A percentile compares a stretch with the other conserved stretches of the same genome.
phyloP scores from a whole-genome alignment of 106 monocot species.

The Phalaenopsis aphrodite region DNA sequence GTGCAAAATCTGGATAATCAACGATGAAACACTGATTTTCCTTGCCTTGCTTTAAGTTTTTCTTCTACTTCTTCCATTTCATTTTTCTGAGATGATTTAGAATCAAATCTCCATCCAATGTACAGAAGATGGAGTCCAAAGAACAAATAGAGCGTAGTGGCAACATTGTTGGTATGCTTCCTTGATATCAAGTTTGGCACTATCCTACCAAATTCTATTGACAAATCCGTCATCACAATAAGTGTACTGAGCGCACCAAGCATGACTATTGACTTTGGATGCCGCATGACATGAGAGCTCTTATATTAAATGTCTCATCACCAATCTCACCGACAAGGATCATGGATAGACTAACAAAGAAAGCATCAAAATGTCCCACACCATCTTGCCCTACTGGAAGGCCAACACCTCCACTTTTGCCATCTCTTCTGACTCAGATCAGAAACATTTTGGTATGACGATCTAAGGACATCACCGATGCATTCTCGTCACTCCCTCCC shows the following conservation, averaged over 20 bases:
- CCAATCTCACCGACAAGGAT: constrained; percentile 92
- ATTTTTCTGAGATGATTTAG: constrained; percentile 91
- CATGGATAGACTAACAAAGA: constrained; percentile 74
- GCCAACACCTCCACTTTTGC: constrained; percentile 8
- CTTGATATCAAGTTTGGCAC: constrained; percentile 95
- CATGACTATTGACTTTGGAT: constrained; percentile 92
- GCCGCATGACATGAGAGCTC: constrained; percentile 97
- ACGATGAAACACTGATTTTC: constrained; percentile 56
- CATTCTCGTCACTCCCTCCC: constrained; percentile 13
- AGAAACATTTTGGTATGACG: constrained; percentile 45
- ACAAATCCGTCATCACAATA: constrained; percentile 89
- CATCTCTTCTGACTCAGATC: constrained; percentile 25
- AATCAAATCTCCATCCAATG: constrained; percentile 88
- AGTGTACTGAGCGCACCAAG: constrained; percentile 89
- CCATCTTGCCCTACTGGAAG: constrained; percentile 30
- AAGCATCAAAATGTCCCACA: constrained; percentile 55
- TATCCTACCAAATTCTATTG: constrained; percentile 91
- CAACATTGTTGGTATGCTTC: constrained; percentile 92
- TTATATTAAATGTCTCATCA: constrained; percentile 97
- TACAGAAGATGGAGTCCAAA: constrained; percentile 93
- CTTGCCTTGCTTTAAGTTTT: constrained; percentile 84
- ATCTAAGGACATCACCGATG: constrained; percentile 20
- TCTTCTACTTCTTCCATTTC: constrained; percentile 99
- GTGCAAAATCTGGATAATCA: constrained; percentile 93
- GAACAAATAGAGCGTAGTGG: constrained; percentile 82